Percentiles rank a stretch among this genome's conserved stretches.
These are phyloP conservation scores for Lupinus albus DNA, from an alignment of 306 rosid species.

Conservation along the genomic window DNA sequence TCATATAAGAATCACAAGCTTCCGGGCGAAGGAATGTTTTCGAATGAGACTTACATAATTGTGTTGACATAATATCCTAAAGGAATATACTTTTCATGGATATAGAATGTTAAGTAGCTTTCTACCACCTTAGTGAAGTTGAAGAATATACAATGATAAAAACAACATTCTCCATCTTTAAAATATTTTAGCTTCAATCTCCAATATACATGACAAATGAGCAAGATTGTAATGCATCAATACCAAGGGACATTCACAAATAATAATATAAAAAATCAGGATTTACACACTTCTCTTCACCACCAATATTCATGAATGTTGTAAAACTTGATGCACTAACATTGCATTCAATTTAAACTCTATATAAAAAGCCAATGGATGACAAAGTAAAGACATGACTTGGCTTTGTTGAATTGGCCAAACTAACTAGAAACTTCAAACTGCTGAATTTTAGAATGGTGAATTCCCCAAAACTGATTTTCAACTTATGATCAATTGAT, in stretches of 20 bases:
- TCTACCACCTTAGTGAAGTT: no score
- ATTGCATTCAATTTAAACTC: neutral
- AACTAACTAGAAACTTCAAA: constrained; percentile 28
- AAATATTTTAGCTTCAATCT: constrained; percentile 1
- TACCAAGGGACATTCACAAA: neutral
- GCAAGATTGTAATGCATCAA: neutral
- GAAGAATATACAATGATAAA: no score
- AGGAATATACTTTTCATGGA: no score
- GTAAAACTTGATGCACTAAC: neutral
- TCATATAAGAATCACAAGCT: no score
- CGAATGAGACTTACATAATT: no score
- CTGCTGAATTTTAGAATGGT: neutral
- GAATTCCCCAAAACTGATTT: constrained; percentile 29
- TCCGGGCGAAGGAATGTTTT: no score
- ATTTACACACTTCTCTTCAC: constrained; percentile 15
- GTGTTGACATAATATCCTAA: no score
- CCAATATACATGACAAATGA: constrained; percentile 18
- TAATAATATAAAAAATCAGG: neutral
- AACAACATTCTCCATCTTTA: neutral
- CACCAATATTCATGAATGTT: neutral
- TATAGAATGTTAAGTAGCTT: no score
- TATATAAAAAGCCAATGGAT: constrained; percentile 20
- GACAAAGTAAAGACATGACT: constrained; percentile 7
- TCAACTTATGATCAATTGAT: constrained; percentile 11
- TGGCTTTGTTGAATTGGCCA: constrained; percentile 13